A percentile compares a stretch with the other conserved stretches of the same genome.
phyloP scores from a whole-genome alignment of 495 filamentous ascomycete species.

The Penicillium coffeae region DNA sequence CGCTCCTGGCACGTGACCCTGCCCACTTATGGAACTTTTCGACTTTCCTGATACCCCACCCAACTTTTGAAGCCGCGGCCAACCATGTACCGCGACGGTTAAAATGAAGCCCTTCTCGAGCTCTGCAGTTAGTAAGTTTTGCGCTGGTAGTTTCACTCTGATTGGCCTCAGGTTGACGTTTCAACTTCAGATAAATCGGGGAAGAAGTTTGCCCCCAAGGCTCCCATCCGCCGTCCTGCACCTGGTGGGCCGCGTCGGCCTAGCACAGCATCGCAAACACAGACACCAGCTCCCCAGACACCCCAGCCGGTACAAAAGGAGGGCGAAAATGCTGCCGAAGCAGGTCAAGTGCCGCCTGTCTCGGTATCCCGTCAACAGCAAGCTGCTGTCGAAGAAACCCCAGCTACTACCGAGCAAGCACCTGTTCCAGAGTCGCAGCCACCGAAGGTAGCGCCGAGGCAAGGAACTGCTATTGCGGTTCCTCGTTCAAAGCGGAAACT shows the following conservation, averaged over 20 bases:
- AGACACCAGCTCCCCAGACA: slow-evolving; percentile 34
- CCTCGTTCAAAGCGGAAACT: slow-evolving; percentile 29
- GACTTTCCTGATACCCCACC: slow-evolving; percentile 7
- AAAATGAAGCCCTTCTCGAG: slow-evolving; percentile 45
- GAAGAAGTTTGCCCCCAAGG: slow-evolving; percentile 49
- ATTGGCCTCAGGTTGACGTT: background rate
- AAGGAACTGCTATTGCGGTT: slow-evolving; percentile 25
- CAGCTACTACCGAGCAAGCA: slow-evolving; percentile 7
- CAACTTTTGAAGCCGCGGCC: slow-evolving; percentile 17
- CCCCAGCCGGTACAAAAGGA: slow-evolving; percentile 20
- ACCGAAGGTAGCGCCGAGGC: slow-evolving; percentile 11
- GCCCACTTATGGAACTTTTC: slow-evolving; percentile 18
- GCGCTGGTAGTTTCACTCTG: background rate
- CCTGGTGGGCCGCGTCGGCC: slow-evolving; percentile 34
- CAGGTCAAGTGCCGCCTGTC: background rate
- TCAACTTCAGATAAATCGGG: slow-evolving; percentile 46
- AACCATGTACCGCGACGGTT: slow-evolving; percentile 35
- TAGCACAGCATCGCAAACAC: slow-evolving; percentile 35
- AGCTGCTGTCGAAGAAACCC: background rate
- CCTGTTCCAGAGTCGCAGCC: slow-evolving; percentile 9
- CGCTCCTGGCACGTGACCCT: slow-evolving; percentile 17
- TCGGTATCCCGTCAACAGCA: background rate
- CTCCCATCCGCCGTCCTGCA: slow-evolving; percentile 41
- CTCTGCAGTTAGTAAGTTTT: slow-evolving; percentile 53
- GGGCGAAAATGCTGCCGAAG: slow-evolving; percentile 6